phyloP scores from a whole-genome alignment of 129 eudicot species.

The Ambrosia trifida region DNA sequence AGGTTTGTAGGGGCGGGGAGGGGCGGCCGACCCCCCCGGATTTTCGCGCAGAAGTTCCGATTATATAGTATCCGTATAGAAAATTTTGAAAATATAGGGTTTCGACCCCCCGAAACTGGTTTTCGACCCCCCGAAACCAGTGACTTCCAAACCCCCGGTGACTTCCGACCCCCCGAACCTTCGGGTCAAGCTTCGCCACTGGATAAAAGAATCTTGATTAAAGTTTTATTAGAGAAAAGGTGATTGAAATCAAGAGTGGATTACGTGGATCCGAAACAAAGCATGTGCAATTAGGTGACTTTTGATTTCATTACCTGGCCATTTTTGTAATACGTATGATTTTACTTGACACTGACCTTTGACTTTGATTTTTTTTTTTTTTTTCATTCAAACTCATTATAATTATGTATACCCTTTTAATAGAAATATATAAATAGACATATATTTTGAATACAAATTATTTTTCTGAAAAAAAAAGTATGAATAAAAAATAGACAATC shows the following conservation, averaged over 20 bases:
- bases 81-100: too few species aligned
- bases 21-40: too few species aligned
- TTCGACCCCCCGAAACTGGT: too few species aligned
- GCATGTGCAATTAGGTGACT: constrained; percentile 44
- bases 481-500: neutral
- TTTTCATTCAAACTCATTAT: neutral
- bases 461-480: neutral
- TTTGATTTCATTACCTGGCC: constrained; percentile 36
- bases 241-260: constrained; percentile 18
- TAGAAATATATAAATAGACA: neutral
- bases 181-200: too few species aligned
- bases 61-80: too few species aligned
- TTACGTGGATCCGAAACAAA: constrained; percentile 29
- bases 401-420: neutral
- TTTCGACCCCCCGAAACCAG: too few species aligned
- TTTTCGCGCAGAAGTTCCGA: too few species aligned
- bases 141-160: too few species aligned
- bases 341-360: constrained; percentile 27
- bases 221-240: neutral
- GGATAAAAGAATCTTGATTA: neutral
- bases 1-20: too few species aligned
- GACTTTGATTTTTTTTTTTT: constrained; percentile 12
- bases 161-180: too few species aligned
- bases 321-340: constrained; percentile 22
- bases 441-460: neutral